A percentile compares a stretch with the other conserved stretches of the same genome.
These are phyloP conservation scores for Aspergillus sp. DNA, from an alignment of 2,329 filamentous ascomycete genomes.

Conservation along the genomic window DNA sequence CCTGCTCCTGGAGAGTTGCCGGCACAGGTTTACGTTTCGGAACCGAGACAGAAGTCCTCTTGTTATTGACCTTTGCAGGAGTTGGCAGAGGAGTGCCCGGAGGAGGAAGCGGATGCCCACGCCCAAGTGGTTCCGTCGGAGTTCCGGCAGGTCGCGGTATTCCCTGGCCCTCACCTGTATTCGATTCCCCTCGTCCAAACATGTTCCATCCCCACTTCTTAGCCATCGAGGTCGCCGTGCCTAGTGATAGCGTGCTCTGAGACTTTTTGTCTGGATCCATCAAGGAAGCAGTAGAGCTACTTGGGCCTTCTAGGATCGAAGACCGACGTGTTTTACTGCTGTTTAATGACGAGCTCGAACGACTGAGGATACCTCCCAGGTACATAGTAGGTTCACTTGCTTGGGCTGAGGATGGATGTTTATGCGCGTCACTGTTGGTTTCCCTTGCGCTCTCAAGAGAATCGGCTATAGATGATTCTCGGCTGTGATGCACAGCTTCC, in stretches of 20 bases:
- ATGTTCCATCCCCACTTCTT: constrained; percentile 61
- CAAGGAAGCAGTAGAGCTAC: constrained; percentile 26
- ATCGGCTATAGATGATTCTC: constrained; percentile 53
- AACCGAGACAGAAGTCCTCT: constrained; percentile 57
- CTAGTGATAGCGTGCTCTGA: constrained; percentile 44
- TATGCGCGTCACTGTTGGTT: constrained; percentile 21
- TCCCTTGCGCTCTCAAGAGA: constrained; percentile 35
- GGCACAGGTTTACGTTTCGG: constrained; percentile 66
- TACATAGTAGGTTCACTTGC: constrained; percentile 24
- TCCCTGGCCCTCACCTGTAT: constrained; percentile 45
- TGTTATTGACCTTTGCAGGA: constrained; percentile 59
- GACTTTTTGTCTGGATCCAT: constrained; percentile 36
- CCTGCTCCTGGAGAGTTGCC: constrained; percentile 35
- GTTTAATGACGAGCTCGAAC: constrained; percentile 26
- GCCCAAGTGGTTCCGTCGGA: constrained; percentile 72
- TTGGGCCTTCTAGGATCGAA: constrained; percentile 32
- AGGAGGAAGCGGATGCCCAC: constrained; percentile 78
- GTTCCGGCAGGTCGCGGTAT: constrained; percentile 40
- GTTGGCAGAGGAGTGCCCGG: constrained; percentile 75
- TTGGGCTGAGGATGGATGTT: constrained; percentile 30
- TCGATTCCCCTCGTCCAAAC: constrained; percentile 44
- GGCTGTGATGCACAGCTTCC: constrained; percentile 38
- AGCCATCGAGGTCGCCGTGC: constrained; percentile 55
- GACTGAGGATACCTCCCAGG: constrained; percentile 21
- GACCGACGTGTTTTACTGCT: constrained; percentile 30